A percentile compares a stretch with the other conserved stretches of the same genome.
Evolutionary conservation across 2,329 filamentous ascomycete species (phyloP).

Genomic region (Thelonectria olida): DNA sequence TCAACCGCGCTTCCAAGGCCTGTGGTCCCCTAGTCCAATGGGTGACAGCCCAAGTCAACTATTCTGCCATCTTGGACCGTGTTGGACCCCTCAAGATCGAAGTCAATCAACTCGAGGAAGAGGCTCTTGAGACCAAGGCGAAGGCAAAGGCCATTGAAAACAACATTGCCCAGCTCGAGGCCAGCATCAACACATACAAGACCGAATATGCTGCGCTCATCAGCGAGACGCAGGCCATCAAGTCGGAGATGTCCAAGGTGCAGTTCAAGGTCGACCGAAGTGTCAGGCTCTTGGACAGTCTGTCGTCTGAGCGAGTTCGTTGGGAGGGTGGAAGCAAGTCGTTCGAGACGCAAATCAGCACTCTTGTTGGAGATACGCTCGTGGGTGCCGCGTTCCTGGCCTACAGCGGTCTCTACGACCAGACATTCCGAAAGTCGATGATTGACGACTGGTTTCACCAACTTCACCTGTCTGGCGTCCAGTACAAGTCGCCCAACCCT

Average conservation of each 20-base stretch:
- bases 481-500: slow-evolving; percentile 92
- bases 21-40: slow-evolving; percentile 97
- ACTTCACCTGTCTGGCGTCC: slow-evolving; percentile 89
- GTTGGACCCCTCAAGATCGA: slow-evolving; percentile 93
- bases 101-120: slow-evolving; percentile 85
- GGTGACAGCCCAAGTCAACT: slow-evolving; percentile 96
- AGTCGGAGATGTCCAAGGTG: slow-evolving; percentile 93
- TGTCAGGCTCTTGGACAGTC: slow-evolving; percentile 90
- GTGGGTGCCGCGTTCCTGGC: slow-evolving; percentile 97
- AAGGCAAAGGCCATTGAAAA: slow-evolving; percentile 92
- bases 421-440: slow-evolving; percentile 97
- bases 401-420: slow-evolving; percentile 96
- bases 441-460: slow-evolving; percentile 97
- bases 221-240: slow-evolving; percentile 97
- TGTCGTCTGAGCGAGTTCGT: slow-evolving; percentile 90
- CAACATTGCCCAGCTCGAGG: slow-evolving; percentile 83
- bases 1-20: slow-evolving; percentile 95
- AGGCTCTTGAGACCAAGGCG: slow-evolving; percentile 90
- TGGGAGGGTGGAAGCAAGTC: slow-evolving; percentile 99
- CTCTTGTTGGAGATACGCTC: slow-evolving; percentile 93
- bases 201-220: slow-evolving; percentile 94
- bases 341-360: slow-evolving; percentile 97
- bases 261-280: slow-evolving; percentile 98
- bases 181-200: slow-evolving; percentile 95
- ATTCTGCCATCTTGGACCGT: slow-evolving; percentile 95